Conservation (phyloP, 371 early-diverging fungal genomes). For the Rhizomucor miehei region DNA sequence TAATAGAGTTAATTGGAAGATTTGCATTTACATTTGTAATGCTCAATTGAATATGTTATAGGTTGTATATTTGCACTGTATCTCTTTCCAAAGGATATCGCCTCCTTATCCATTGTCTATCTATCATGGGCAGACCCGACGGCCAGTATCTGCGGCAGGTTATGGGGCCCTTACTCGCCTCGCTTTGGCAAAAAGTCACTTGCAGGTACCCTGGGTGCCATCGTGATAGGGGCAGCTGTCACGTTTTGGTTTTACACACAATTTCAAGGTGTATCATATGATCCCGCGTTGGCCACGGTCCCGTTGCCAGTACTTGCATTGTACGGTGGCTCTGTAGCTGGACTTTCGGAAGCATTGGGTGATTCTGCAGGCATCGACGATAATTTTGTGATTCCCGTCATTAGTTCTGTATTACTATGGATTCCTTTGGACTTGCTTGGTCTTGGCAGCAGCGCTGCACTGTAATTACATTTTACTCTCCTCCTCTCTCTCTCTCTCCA, state of each 20-base stretch:
- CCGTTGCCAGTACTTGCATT: slow-evolving; percentile 22
- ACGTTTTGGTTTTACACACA: slow-evolving; percentile 38
- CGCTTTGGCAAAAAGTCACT: slow-evolving; percentile 45
- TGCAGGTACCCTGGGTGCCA: slow-evolving; percentile 49
- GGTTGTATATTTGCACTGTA: slow-evolving; percentile 42
- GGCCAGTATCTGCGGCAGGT: slow-evolving; percentile 48
- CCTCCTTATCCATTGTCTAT: slow-evolving; percentile 53
- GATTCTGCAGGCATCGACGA: slow-evolving; percentile 39
- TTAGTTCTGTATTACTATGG: slow-evolving; percentile 43
- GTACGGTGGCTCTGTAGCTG: slow-evolving; percentile 49
- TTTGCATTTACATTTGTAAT: background rate
- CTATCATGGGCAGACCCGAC: slow-evolving; percentile 57
- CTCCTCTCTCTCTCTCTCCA: too few species aligned
- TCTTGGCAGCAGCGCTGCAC: background rate
- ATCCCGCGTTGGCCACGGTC: slow-evolving; percentile 9
- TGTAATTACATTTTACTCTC: too few species aligned
- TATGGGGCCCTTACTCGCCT: slow-evolving; percentile 50
- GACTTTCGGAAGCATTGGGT: slow-evolving; percentile 41
- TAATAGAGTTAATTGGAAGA: slow-evolving; percentile 7
- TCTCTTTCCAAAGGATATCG: slow-evolving; percentile 44
- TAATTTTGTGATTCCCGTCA: slow-evolving; percentile 46
- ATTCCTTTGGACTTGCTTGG: slow-evolving; percentile 22
- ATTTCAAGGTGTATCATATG: slow-evolving; percentile 15
- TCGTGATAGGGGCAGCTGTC: slow-evolving; percentile 34
- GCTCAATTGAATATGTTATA: background rate